Evolutionary conservation across 176 grass and related monocot genomes (phyloP).

Genomic region (Carex pumila): DNA sequence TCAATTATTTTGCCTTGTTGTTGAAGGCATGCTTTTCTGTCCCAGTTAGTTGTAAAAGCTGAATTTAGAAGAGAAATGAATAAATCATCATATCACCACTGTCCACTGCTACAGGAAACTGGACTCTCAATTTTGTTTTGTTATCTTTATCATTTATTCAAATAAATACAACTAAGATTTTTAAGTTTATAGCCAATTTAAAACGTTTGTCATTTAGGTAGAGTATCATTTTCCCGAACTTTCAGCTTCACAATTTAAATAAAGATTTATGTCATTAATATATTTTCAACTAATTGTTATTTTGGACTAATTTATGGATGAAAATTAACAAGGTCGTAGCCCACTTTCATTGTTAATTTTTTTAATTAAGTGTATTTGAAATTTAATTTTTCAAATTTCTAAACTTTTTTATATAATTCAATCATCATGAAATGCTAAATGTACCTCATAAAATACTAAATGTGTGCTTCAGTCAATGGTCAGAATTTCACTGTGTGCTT

Average conservation of each 20-base stretch:
- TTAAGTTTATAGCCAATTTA: not conserved
- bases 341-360: too few species aligned
- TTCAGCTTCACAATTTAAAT: not conserved
- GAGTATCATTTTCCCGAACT: not conserved
- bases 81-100: too few species aligned
- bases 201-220: not conserved
- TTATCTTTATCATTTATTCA: not conserved
- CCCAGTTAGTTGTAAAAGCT: not conserved
- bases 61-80: not conserved
- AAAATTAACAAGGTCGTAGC: too few species aligned
- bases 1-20: slow-evolving; percentile 21
- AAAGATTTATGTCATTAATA: not conserved
- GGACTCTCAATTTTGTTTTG: not conserved
- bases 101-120: not conserved
- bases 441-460: too few species aligned
- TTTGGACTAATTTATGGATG: too few species aligned
- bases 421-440: too few species aligned
- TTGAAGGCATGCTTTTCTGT: slow-evolving; percentile 12
- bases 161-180: not conserved
- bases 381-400: too few species aligned
- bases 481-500: too few species aligned
- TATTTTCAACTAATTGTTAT: not conserved
- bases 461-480: too few species aligned
- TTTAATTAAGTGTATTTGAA: too few species aligned
- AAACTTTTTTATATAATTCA: too few species aligned